Evolutionary conservation across 345 rosid genomes (phyloP).

Genomic region (Arabis alpina): DNA sequence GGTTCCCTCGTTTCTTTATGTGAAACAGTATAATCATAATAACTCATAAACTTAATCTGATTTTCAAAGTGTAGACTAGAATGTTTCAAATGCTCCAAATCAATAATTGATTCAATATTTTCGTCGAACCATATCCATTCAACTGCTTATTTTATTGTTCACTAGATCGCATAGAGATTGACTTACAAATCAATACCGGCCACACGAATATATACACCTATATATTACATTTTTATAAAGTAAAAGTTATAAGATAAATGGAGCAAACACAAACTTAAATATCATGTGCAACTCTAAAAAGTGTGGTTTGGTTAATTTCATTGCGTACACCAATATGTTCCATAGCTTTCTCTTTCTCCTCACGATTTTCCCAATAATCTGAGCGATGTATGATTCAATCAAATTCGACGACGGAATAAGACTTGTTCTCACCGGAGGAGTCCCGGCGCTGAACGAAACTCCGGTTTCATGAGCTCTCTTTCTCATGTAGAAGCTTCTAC

Average conservation of each 20-base stretch:
- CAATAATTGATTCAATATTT: not conserved
- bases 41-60: too few species aligned
- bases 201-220: not conserved
- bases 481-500: slow-evolving; percentile 77
- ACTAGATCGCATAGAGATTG: not conserved
- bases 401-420: slow-evolving; percentile 44
- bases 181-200: slow-evolving; percentile 15
- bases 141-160: not conserved
- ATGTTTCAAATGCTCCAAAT: not conserved
- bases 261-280: slow-evolving; percentile 27
- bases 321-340: slow-evolving; percentile 61
- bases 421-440: slow-evolving; percentile 18
- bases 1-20: too few species aligned
- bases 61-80: not conserved
- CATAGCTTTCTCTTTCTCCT: slow-evolving; percentile 62
- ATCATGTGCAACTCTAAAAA: slow-evolving; percentile 26
- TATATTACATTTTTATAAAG: slow-evolving; percentile 1
- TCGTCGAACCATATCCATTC: not conserved
- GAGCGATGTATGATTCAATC: slow-evolving; percentile 49
- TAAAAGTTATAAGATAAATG: not conserved
- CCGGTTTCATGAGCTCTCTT: slow-evolving; percentile 43
- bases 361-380: slow-evolving; percentile 55
- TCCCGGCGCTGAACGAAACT: slow-evolving; percentile 29
- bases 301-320: slow-evolving; percentile 33
- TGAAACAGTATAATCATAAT: too few species aligned